Conservation (phyloP, 2,329 filamentous ascomycete species). For the Apiospora arundinis region DNA sequence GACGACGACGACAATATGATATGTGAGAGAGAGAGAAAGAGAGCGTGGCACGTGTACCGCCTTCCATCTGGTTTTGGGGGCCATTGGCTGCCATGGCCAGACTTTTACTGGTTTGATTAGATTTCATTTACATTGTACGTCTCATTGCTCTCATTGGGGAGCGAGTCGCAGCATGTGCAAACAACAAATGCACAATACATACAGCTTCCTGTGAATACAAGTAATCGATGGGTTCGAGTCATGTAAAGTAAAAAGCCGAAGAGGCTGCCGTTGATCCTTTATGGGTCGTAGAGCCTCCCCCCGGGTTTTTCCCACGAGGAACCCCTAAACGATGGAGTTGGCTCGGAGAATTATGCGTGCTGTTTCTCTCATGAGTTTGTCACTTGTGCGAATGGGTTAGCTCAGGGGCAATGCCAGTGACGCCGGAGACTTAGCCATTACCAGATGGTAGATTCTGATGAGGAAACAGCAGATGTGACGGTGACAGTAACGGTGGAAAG, state of each 20-base stretch:
- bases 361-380: not conserved
- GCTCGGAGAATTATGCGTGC: not conserved
- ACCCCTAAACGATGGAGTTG: not conserved
- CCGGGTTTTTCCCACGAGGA: not conserved
- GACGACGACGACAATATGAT: not conserved
- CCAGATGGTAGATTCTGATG: not conserved
- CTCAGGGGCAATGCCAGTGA: not conserved
- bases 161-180: not conserved
- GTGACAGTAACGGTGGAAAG: slow-evolving; percentile 1
- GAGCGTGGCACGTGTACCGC: not conserved
- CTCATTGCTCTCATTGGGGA: not conserved
- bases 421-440: not conserved
- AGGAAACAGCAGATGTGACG: not conserved
- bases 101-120: not conserved
- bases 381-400: not conserved
- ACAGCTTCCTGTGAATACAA: not conserved
- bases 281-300: not conserved
- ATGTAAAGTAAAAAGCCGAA: not conserved
- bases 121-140: not conserved
- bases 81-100: slow-evolving; percentile 3
- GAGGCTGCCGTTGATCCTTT: not conserved
- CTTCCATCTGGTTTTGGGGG: not conserved
- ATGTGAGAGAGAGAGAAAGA: too few species aligned
- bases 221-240: not conserved
- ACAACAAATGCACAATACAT: not conserved